Conservation (phyloP, 139 green algal species). For the Chlorella sp. region DNA sequence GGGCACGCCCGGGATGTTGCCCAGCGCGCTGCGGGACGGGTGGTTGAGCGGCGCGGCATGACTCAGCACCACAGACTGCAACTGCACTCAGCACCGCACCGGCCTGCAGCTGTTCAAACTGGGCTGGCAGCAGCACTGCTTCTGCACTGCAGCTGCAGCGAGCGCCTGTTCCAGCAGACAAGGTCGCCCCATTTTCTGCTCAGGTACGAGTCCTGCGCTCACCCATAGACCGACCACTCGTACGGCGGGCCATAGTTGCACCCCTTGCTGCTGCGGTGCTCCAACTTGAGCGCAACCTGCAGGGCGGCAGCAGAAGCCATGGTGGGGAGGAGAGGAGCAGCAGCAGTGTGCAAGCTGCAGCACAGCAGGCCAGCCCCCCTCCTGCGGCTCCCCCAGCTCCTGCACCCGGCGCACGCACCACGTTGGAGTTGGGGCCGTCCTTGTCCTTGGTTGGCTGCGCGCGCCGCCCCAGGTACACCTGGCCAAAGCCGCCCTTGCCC, state of each 20-base stretch:
- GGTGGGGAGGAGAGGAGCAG: neutral
- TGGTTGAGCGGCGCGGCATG: no score
- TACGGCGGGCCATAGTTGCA: conserved; percentile 99
- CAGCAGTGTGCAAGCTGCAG: neutral
- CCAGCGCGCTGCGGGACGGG: conserved; percentile 67
- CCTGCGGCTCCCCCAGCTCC: neutral
- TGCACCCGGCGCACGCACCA: conserved; percentile 54
- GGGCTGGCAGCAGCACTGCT: no score
- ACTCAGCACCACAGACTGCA: no score
- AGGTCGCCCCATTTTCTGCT: no score
- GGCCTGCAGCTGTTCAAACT: no score
- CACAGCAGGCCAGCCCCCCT: no score
- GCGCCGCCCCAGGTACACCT: conserved; percentile 89
- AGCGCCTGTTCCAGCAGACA: no score
- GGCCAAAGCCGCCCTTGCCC: conserved; percentile 95
- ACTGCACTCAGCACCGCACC: no score
- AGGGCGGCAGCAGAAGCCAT: neutral
- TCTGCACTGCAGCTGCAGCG: no score
- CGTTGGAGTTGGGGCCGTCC: conserved; percentile 81
- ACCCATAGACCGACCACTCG: conserved; percentile 99
- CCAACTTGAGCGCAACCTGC: conserved; percentile 97
- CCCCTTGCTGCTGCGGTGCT: conserved; percentile 97
- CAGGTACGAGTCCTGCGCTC: conserved; percentile 41
- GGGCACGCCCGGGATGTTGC: conserved; percentile 88
- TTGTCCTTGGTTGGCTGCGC: conserved; percentile 71